Base-by-base conservation (phyloP, 306 rosid species). In the Argentina anserina region DNA sequence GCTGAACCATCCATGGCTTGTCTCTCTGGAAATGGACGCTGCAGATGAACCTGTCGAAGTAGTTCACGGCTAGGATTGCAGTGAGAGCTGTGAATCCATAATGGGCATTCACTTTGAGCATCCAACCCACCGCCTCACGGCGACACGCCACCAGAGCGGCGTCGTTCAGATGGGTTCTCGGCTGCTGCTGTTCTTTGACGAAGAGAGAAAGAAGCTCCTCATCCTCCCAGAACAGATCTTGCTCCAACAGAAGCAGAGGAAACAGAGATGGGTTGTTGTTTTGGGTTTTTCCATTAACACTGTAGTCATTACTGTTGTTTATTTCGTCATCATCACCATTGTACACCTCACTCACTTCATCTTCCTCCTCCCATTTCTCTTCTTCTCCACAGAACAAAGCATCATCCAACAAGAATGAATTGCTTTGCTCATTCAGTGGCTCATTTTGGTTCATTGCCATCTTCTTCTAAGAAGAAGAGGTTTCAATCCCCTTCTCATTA, bases 1-100 rank as follows among this genome's bases (percentile, higher is more conserved):
- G 99, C 69, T 88, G 93, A 46, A 90, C 79, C 91, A 84, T 87
- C 97, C 99, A 91, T 14, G 96, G 96, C 85, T 90, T 88, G 68
- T 91, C 91, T 25, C 85, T 79, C 77, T 91, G 97, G 68, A 88
- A 86, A 81, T 83, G 86, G 78, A 78, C 82, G 70, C 82, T 82
- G 20, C 73, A 59, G 72, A 91, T 86, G 83, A 91, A 88, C 74
- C 86, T 84, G 55, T 94, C 97, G 17, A 91, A 68, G 55, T 89
- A 94, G 74, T 88, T 86, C 45, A 94, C 83, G 62, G 97, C 95
- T 13, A 94, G 73, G 65, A 90, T 87, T 59, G 97, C 97, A 14
- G 99, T 89, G 6, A 90, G 89, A 23, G 90, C 77, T 15, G 97
- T 82, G 79, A 90, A 94, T 3, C 89, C 95, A 71, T 91, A 70